Evolutionary conservation across 805 yeast genomes (phyloP), one percentile per base, ranked within the genome.

Genomic region (Blastobotrys attinorum): DNA sequence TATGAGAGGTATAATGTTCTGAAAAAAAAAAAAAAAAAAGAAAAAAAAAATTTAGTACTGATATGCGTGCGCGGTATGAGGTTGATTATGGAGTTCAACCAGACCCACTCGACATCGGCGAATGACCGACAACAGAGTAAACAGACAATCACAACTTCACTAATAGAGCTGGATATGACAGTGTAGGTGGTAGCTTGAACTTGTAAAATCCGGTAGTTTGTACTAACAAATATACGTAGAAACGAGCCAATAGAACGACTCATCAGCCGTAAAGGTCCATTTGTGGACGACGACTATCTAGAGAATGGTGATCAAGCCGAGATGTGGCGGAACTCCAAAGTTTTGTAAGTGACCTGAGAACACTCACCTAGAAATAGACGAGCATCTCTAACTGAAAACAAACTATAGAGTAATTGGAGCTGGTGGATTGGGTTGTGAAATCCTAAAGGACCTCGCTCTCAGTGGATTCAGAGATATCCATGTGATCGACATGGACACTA

Each of bases 401-500:
- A 34, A 34, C 10, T 6, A 34, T 10, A 38, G 42, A 20, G 59
- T 63, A 3, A 72, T 83, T 37, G 94, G 94, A 1, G 90, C 90
- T 1, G 94, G 94, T 0, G 94, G 94, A 0, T 64, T 83, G 20
- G 94, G 94, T 2, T 83, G 94, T 62, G 92, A 84, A 60, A 79
- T 83, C 23, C 62, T 83, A 37, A 84, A 84, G 61, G 74, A 82
- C 59, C 66, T 84, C 41, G 84, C 84, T 1, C 63, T 79, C 25
- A 69, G 78, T n/a, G 90, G 90, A 3, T 80, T 84, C 56, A 64
- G 64, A 45, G 62, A 77, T 39, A 75, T 84, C 23, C 77, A 80
- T 46, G 74, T 84, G 8, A 80, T 83, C 31, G 94, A 83, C 57
- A 83, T 83, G 90, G 94, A 83, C 59, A 81, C 85, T 2, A 81